Evolutionary conservation across 768 basidiomycete species (phyloP), one percentile per base, ranked within the genome.

Genomic region (Lactarius sp.): DNA sequence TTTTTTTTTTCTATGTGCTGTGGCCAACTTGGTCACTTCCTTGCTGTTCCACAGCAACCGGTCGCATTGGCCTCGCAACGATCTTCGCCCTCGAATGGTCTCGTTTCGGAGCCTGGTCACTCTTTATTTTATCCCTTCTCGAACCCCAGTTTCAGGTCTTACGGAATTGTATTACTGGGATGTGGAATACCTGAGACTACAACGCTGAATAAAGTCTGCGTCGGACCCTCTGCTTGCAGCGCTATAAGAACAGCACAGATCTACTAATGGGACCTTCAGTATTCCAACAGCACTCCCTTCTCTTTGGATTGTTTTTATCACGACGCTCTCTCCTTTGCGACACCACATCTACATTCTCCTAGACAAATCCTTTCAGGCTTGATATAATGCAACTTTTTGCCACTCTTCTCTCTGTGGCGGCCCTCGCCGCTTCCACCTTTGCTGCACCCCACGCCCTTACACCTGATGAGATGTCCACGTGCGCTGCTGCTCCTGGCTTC

Each of bases 331-430:
- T 60, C 44, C 42, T 51, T 59, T 57, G 61, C n/a, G 52, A 56
- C 37, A 58, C 31, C 39, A 58, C 10, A 41, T 10, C 59, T 44
- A 33, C 54, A 67, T 52, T 71, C 69, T 71, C 72, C 7, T 42
- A 18, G n/a, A 27, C 22, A 8, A 16, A 27, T 31, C 18, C 27
- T 16, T 31, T 7, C 2, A 31, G 18, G 71, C 34, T 61, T 70
- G 65, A 62, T 69, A 80, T 79, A 41, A 66, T 64, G 66, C 58
- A 41, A 76, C 77, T 77, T 68, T 72, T 80, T 75, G 10, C 74
- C 68, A 79, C 77, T 69, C 68, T 74, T 69, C 46, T 84, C 70
- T 66, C 81, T 68, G 68, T 83, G 66, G 62, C 81, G 70, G 68
- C 73, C 66, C 64, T 81, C 70, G 74, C 79, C 9, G 47, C 53